Evolutionary conservation across 768 basidiomycete species (phyloP).

Genomic region (Boletus rubroflammeus): DNA sequence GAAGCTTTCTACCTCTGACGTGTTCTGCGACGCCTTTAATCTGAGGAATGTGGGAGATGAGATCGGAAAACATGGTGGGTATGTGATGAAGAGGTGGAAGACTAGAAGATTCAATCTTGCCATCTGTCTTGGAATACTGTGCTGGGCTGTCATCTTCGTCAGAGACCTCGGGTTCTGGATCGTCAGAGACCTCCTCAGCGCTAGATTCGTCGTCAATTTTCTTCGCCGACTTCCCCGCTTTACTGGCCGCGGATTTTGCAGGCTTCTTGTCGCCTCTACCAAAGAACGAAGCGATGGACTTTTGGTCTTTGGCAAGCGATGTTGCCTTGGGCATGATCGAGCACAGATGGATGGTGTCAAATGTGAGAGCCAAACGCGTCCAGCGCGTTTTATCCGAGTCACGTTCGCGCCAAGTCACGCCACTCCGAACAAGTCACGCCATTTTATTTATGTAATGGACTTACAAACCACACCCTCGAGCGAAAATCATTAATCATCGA

Average conservation of each 20-base stretch:
- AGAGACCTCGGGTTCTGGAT: conserved; percentile 32
- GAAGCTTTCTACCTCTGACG: conserved; percentile 75
- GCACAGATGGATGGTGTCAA: not conserved
- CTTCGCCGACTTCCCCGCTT: conserved; percentile 31
- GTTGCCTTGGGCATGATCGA: conserved; percentile 49
- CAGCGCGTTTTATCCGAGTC: conserved; percentile 20
- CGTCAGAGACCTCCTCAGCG: conserved; percentile 34
- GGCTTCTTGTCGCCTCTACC: conserved; percentile 31
- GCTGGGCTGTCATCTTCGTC: conserved; percentile 31
- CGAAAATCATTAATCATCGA: conserved; percentile 13
- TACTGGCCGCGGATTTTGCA: conserved; percentile 22
- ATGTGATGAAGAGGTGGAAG: conserved; percentile 76
- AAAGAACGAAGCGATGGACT: conserved; percentile 56
- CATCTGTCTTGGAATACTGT: conserved; percentile 36
- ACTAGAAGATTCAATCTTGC: conserved; percentile 50
- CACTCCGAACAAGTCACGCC: conserved; percentile 11
- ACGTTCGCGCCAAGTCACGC: conserved; percentile 22
- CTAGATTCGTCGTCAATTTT: conserved; percentile 30
- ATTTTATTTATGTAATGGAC: not conserved
- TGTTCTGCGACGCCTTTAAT: conserved; percentile 65
- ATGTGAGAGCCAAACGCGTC: conserved; percentile 11
- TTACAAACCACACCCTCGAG: not conserved
- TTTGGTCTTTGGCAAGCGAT: conserved; percentile 44
- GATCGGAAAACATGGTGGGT: conserved; percentile 71
- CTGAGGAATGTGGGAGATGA: conserved; percentile 61